Percentiles rank a stretch among this genome's conserved stretches.
Evolutionary conservation across 2,329 filamentous ascomycete species (phyloP).

Genomic region (Alternaria arbusti): DNA sequence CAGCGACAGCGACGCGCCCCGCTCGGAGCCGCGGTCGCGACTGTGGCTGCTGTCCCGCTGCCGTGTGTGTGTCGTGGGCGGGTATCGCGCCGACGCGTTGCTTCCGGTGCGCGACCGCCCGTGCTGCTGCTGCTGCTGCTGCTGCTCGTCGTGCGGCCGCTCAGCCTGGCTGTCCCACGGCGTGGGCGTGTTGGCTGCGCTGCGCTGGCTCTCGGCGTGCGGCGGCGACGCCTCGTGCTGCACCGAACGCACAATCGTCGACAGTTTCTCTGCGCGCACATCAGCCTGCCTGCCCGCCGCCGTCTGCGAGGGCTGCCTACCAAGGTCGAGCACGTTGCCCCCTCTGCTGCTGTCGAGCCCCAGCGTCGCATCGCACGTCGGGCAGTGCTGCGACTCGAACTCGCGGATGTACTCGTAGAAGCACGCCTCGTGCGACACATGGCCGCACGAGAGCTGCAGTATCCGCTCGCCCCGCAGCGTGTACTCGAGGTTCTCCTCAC

Average conservation of each 20-base stretch:
- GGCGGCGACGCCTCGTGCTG: slow-evolving; percentile 64
- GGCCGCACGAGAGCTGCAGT: slow-evolving; percentile 93
- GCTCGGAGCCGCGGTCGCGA: slow-evolving; percentile 46
- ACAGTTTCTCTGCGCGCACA: slow-evolving; percentile 80
- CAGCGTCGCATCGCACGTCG: slow-evolving; percentile 88
- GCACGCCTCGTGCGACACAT: slow-evolving; percentile 96
- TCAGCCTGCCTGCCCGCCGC: slow-evolving; percentile 21
- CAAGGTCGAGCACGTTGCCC: slow-evolving; percentile 83
- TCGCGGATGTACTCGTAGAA: slow-evolving; percentile 99
- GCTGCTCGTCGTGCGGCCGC: slow-evolving; percentile 53
- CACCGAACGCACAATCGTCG: slow-evolving; percentile 85
- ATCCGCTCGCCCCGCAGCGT: slow-evolving; percentile 93
- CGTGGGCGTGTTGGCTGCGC: slow-evolving; percentile 64
- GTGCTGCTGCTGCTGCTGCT: slow-evolving; percentile 35
- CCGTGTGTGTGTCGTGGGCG: slow-evolving; percentile 33
- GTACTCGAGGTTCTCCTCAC: slow-evolving; percentile 95
- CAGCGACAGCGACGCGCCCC: slow-evolving; percentile 49
- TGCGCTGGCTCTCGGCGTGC: slow-evolving; percentile 44
- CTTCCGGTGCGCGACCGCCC: slow-evolving; percentile 43
- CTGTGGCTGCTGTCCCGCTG: slow-evolving; percentile 49
- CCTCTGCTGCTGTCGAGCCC: slow-evolving; percentile 91
- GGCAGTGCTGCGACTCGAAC: slow-evolving; percentile 91
- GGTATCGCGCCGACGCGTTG: slow-evolving; percentile 42
- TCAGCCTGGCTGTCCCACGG: slow-evolving; percentile 69
- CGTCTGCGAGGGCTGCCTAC: slow-evolving; percentile 57